phyloP scores from a whole-genome alignment of 2,329 filamentous ascomycete genomes.

The Pseudopyricularia cyperi region DNA sequence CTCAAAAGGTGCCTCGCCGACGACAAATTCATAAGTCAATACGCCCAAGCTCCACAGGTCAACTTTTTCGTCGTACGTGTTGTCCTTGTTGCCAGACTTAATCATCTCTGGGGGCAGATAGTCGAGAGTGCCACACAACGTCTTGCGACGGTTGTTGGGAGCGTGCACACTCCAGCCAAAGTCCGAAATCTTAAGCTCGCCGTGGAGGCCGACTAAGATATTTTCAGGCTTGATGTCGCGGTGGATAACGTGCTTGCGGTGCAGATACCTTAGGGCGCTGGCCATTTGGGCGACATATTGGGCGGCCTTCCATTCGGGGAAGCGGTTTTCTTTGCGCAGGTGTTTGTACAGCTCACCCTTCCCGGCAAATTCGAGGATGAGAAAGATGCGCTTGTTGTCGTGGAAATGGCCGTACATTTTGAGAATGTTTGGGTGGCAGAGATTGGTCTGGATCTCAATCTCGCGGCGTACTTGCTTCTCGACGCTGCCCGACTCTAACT shows the following conservation, averaged over 20 bases:
- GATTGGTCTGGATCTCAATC: slow-evolving; percentile 81
- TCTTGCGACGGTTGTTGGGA: slow-evolving; percentile 83
- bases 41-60: slow-evolving; percentile 95
- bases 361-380: slow-evolving; percentile 77
- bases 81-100: slow-evolving; percentile 64
- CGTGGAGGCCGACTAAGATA: slow-evolving; percentile 89
- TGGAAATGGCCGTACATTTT: slow-evolving; percentile 81
- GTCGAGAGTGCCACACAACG: slow-evolving; percentile 94
- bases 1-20: slow-evolving; percentile 93
- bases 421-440: slow-evolving; percentile 75
- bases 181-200: slow-evolving; percentile 96
- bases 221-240: slow-evolving; percentile 97
- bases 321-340: slow-evolving; percentile 62
- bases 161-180: slow-evolving; percentile 98
- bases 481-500: slow-evolving; percentile 63
- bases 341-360: slow-evolving; percentile 85
- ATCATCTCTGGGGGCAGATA: slow-evolving; percentile 95
- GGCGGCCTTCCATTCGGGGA: slow-evolving; percentile 75
- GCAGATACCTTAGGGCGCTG: slow-evolving; percentile 77
- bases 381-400: slow-evolving; percentile 74
- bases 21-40: slow-evolving; percentile 88
- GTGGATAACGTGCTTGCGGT: slow-evolving; percentile 96
- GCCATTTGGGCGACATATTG: slow-evolving; percentile 87
- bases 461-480: slow-evolving; percentile 81
- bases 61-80: slow-evolving; percentile 89